Base-by-base conservation (phyloP, 345 rosid genomes). In the Pseudoturritis turrita region DNA sequence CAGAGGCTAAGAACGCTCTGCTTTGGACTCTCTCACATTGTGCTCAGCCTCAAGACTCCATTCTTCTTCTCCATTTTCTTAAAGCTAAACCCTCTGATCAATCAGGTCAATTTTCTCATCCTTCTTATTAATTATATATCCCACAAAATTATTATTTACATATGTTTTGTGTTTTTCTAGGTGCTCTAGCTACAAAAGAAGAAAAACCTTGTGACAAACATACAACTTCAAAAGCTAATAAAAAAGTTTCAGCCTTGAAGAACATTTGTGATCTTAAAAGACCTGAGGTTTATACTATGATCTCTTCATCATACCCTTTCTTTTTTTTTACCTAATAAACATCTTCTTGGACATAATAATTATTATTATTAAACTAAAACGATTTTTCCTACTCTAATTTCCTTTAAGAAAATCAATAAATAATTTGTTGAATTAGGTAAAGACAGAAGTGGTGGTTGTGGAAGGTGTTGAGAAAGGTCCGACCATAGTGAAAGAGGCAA, bases 21-120 rank as follows among this genome's bases (percentile, higher is more conserved):
- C 97, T 86, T 29, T 94, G 98, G 98, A 89, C 96, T 31, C 89
- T 94, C 17, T 85, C 96, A 28, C 98, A 91, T 53, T 80, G 95
- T 44, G 86, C 87, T 65, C 97, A 91, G 81, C 77, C 77, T 69
- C 88, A 89, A 47, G 97, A 94, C 74, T 81, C 72, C 22, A 45
- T 93, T 49, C 44, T 91, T 79, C 95, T 94, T 55, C 87, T 94
- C 61, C 72, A 87, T 25, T 90, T 89, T 35, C 65, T 80, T 54
- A 89, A 88, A 60, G 35, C 66, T 33, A 73, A 56, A 65, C 53
- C 80, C 2, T 82, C 80, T 45, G 37, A 33, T 33, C 67, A 6
- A 21, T 15, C 68, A 66, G 73, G 78, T 74, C 21, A 33, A 50
- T 13, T 40, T 4, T 40, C 31, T 49, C 9, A 56, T 17, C 45